Evolutionary conservation across 2,329 filamentous ascomycete species (phyloP).

Genomic region (Penicillium sp.): DNA sequence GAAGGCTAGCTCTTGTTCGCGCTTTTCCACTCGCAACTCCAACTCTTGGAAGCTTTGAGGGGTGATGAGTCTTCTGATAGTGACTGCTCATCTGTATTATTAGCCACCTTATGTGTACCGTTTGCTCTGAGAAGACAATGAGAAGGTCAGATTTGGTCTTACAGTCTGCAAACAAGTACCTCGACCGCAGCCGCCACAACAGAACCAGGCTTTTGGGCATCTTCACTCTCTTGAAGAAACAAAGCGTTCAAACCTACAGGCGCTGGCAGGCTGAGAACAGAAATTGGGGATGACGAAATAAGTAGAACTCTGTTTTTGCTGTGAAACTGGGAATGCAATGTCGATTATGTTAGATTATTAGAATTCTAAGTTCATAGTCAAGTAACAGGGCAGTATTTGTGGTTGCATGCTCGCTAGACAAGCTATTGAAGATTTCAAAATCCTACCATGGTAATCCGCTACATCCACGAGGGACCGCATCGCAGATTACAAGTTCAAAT

Average conservation of each 20-base stretch:
- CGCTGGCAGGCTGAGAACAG: neutral
- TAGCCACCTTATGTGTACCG: neutral
- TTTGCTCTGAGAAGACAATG: neutral
- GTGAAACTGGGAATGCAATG: neutral
- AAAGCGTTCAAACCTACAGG: neutral
- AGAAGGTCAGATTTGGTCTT: neutral
- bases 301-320: neutral
- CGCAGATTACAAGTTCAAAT: too few relatives aligned
- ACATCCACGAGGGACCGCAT: too few relatives aligned
- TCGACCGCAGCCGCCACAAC: neutral
- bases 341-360: too few relatives aligned
- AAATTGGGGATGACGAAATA: neutral
- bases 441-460: too few relatives aligned
- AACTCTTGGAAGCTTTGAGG: neutral
- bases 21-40: neutral
- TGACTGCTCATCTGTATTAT: neutral
- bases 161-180: neutral
- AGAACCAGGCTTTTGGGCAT: neutral
- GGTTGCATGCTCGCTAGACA: neutral
- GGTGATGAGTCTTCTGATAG: neutral
- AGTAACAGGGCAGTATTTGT: neutral
- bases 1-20: neutral
- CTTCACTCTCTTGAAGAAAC: neutral
- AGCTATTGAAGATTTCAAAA: too few relatives aligned
- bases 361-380: neutral